Evolutionary conservation across 306 rosid genomes (phyloP).

Genomic region (Fragaria iinumae): DNA sequence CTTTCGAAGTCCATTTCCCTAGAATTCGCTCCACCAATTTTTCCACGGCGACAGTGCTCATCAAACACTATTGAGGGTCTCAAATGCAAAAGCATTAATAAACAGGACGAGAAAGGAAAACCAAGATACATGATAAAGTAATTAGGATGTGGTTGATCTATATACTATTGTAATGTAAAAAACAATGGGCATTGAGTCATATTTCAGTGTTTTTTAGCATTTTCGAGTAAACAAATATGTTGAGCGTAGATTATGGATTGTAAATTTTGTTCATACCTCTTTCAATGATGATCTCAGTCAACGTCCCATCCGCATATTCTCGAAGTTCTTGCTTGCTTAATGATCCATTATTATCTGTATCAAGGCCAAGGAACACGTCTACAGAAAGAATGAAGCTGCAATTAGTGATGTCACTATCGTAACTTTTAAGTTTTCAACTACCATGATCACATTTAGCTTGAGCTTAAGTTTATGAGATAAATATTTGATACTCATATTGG

Average conservation of each 20-base stretch:
- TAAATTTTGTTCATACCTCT: constrained; percentile 52
- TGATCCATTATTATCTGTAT: constrained; percentile 71
- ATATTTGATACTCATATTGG: not conserved
- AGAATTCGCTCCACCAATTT: constrained; percentile 65
- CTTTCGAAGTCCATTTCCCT: constrained; percentile 94
- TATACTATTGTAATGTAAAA: not conserved
- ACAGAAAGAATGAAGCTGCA: constrained; percentile 30
- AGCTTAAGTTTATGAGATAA: not conserved
- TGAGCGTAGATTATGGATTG: not conserved
- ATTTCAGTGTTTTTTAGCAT: not conserved
- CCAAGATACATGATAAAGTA: not conserved
- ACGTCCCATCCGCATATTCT: constrained; percentile 94
- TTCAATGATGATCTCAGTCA: constrained; percentile 94
- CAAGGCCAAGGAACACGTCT: constrained; percentile 95
- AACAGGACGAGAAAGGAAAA: not conserved
- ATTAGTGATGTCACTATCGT: constrained; percentile 14
- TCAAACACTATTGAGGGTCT: constrained; percentile 65
- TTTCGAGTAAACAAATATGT: not conserved
- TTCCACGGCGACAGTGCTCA: constrained; percentile 86
- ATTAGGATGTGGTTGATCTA: not conserved
- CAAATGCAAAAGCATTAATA: constrained; percentile 11
- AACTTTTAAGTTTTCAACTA: not conserved
- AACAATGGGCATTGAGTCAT: not conserved
- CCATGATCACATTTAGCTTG: constrained; percentile 14
- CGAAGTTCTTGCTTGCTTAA: constrained; percentile 97